Evolutionary conservation across 306 rosid genomes (phyloP).

Genomic region (Cicer judaicum): DNA sequence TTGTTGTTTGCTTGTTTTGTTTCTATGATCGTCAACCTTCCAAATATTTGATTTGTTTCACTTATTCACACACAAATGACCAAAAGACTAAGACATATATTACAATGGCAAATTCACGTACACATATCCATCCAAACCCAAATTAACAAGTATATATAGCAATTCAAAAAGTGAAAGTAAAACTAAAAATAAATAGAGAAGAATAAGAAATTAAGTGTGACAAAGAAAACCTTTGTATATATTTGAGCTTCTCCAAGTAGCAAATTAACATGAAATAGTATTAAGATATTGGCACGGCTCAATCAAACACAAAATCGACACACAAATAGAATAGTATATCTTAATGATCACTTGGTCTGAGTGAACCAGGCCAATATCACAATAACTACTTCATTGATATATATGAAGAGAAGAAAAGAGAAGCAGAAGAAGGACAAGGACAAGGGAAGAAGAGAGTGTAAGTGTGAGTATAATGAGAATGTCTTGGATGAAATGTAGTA

Average conservation of each 20-base stretch:
- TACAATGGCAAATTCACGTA: too few relatives aligned
- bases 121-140: neutral
- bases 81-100: too few relatives aligned
- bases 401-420: conserved; percentile 26
- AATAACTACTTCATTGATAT: conserved; percentile 55
- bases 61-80: neutral
- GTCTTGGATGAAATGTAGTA: conserved; percentile 41
- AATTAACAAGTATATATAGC: neutral
- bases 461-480: conserved; percentile 48
- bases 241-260: neutral
- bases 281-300: conserved; percentile 87
- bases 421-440: too few relatives aligned
- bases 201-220: neutral
- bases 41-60: neutral
- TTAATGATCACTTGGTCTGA: conserved; percentile 46
- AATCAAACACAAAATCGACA: conserved; percentile 52
- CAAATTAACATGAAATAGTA: conserved; percentile 50
- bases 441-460: conserved; percentile 29
- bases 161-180: neutral
- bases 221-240: conserved; percentile 48
- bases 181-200: neutral
- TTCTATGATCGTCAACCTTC: neutral
- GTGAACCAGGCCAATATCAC: conserved; percentile 87
- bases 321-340: neutral
- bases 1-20: too few relatives aligned